Base-by-base conservation (phyloP, 2,329 filamentous ascomycete species). In the Raffaelea albimanens region DNA sequence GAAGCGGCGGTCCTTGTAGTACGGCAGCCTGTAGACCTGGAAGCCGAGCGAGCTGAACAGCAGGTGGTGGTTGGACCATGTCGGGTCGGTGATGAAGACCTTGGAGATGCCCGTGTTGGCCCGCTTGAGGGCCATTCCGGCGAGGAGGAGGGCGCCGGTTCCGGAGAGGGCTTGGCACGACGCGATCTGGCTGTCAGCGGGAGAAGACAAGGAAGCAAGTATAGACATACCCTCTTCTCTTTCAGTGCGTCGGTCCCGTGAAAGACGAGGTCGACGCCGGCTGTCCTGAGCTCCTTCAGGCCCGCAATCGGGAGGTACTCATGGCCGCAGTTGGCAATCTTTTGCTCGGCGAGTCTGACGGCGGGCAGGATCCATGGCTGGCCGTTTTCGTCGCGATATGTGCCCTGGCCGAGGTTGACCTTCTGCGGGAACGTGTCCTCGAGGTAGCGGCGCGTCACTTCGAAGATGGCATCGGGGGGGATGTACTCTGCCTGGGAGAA, bases 41-140 rank as follows among this genome's bases (percentile, higher is more conserved):
- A 38, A 47, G 20, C 45, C 48, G 7, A 43, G 19, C 3, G 45
- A n/a, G 3, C 9, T 10, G 18, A 97, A 95, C 73, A 98, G 95
- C 68, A 96, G 91, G 71, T 93, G 83, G 80, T 98, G 93, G 72
- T 98, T 98, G 56, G 86, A 88, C 93, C 93, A 98, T 51, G 93
- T 97, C 47, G 93, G 93, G 66, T 85, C 85, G 60, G 89, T 95
- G 66, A 97, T 76, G 75, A 95, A 95, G 68, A 94, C 80, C 50
- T 82, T 80, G 55, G 78, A 82, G 68, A 75, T 79, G 61, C 76
- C 74, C 61, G 73, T 72, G 75, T 87, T 94, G 79, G 96, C 96
- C 65, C 83, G 89, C 65, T 85, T 73, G 52, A 97, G 83, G 80
- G 97, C 97, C 56, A 94, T 81, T 55, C 83, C 90, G 55, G 91